Evolutionary conservation across 2,329 filamentous ascomycete genomes (phyloP), one percentile per base, ranked within the genome.

Genomic region (Penicillium sp.): DNA sequence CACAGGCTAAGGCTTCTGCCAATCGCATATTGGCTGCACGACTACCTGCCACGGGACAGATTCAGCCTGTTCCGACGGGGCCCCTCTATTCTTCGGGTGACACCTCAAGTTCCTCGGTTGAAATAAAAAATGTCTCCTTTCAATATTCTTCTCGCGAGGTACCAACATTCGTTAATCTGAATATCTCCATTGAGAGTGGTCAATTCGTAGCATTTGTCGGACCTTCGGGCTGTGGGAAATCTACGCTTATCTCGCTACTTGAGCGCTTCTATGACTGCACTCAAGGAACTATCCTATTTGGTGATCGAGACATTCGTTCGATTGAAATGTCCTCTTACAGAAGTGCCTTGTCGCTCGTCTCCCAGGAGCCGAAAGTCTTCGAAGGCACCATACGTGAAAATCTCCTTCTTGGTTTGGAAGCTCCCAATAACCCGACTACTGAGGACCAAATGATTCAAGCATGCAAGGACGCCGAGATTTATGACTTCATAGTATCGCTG

Each of bases 401-500:
- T 59, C 69, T 83, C 26, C 59, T 74, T 0, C 69, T 82, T 0
- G 81, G 81, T 2, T 62, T 80, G 0, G 69, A 75, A 48, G 35
- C 42, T 11, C 61, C 69, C 1, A 67, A 63, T 2, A 51, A 61
- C 16, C 12, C 17, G 1, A 16, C 65, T 5, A 68, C 70, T 0
- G 73, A 78, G 0, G 75, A 79, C 5, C 65, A 74, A 38, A 69
- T 82, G 10, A 61, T 76, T 2, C 69, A 77, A 56, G 80, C 78
- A 7, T 82, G 79, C 61, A 72, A 73, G 11, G 75, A 81, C 55
- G 79, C 81, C 2, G 79, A 83, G 53, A 81, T 82, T 36, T 74
- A 80, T 52, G 78, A 81, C 42, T 84, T 83, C 62, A 78, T 84
- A 46, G 67, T 69, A 19, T 81, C 78, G 0, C 73, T 84, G 0